Conservation (phyloP, 2,329 filamentous ascomycete species). For the Alternaria panax region DNA sequence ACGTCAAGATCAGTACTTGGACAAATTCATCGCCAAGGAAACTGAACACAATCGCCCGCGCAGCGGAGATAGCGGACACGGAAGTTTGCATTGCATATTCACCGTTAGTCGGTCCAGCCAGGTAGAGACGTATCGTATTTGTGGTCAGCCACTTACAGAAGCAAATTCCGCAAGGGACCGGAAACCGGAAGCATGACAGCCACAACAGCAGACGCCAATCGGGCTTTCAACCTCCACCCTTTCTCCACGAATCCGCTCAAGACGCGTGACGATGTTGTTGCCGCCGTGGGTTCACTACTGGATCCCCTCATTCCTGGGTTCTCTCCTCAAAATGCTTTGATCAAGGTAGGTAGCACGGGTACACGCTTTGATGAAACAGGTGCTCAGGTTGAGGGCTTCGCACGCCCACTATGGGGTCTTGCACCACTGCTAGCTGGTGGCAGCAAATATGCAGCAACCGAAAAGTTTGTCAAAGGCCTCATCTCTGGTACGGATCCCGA, state of each 20-base stretch:
- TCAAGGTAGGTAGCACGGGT: conserved; percentile 74
- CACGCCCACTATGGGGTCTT: conserved; percentile 77
- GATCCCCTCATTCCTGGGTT: conserved; percentile 76
- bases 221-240: conserved; percentile 51
- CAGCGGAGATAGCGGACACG: conserved; percentile 9
- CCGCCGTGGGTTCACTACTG: conserved; percentile 62
- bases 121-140: background rate
- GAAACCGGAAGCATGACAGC: conserved; percentile 28
- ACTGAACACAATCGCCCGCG: conserved; percentile 5
- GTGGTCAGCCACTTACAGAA: conserved; percentile 8
- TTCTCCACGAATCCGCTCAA: conserved; percentile 54
- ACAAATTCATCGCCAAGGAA: conserved; percentile 8
- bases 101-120: background rate
- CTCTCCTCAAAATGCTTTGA: conserved; percentile 69
- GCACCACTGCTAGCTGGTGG: conserved; percentile 74
- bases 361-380: conserved; percentile 80
- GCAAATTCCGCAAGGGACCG: background rate
- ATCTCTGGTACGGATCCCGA: conserved; percentile 74
- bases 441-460: conserved; percentile 68
- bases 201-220: conserved; percentile 50
- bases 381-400: conserved; percentile 78
- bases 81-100: background rate
- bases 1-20: background rate
- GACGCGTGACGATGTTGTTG: conserved; percentile 52
- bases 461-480: conserved; percentile 74